Percentiles rank a stretch among this genome's conserved stretches.
These are phyloP conservation scores for Limnanthes douglasii DNA, from an alignment of 345 rosid species.

Conservation along the genomic window DNA sequence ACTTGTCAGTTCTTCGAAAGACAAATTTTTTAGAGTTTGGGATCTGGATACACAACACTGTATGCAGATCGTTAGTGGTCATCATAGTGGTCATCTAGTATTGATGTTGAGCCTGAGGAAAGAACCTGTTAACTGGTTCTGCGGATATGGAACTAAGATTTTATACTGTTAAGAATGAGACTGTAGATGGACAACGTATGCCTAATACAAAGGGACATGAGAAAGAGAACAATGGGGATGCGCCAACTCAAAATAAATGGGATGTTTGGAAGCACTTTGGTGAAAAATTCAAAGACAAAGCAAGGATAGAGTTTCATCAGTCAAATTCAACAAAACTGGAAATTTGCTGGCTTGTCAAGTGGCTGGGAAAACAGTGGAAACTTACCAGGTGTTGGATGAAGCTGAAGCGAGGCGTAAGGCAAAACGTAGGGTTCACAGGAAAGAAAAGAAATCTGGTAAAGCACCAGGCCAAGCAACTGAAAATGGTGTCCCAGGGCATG, in stretches of 20 bases:
- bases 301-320: slow-evolving; percentile 74
- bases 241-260: slow-evolving; percentile 43
- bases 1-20: slow-evolving; percentile 85
- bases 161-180: slow-evolving; percentile 43
- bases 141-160: slow-evolving; percentile 77
- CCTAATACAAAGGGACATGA: slow-evolving; percentile 17
- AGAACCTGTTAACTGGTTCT: slow-evolving; percentile 71
- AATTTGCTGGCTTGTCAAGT: slow-evolving; percentile 79
- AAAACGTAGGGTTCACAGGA: slow-evolving; percentile 75
- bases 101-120: slow-evolving; percentile 76
- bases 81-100: slow-evolving; percentile 96
- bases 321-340: slow-evolving; percentile 62
- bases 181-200: slow-evolving; percentile 9
- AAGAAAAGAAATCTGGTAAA: slow-evolving; percentile 75
- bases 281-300: slow-evolving; percentile 72
- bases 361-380: slow-evolving; percentile 76
- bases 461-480: slow-evolving; percentile 13
- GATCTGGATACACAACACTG: slow-evolving; percentile 95
- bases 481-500: slow-evolving; percentile 21
- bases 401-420: slow-evolving; percentile 78
- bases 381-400: slow-evolving; percentile 56
- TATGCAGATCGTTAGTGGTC: slow-evolving; percentile 85
- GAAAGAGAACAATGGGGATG: slow-evolving; percentile 19
- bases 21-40: slow-evolving; percentile 94
- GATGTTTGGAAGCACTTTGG: slow-evolving; percentile 57